Evolutionary conservation across 176 grass and related monocot genomes (phyloP), one percentile per base, ranked within the genome.

Genomic region (Luzula sylvatica): DNA sequence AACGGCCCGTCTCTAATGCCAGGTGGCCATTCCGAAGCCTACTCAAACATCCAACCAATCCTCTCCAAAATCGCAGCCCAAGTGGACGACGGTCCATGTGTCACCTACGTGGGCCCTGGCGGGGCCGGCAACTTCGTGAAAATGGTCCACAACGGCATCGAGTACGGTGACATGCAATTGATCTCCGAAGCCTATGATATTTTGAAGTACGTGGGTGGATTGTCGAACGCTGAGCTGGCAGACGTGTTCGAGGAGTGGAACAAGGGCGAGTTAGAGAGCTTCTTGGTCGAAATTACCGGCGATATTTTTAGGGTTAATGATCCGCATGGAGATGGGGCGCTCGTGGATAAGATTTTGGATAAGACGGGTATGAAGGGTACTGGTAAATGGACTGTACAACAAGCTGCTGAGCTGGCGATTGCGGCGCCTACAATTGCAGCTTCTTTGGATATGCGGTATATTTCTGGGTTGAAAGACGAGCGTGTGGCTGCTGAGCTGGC

Each of bases 321-420:
- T 30, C 73, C 71, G 3, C 53, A 75, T 9, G 69, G 62, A 7
- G 66, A 63, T 6, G 41, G 46, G 19, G 5, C 65, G 0, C 42
- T 96, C 61, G 85, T 96, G 7, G 78, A 96, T 56, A 82, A 74
- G 59, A 96, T 89, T 55, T 78, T 89, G 7, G 81, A 96, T 56
- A 98, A 90, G 77, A 96, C 81, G 5, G 85, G 84, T 25, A 96
- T 96, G 90, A 96, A 96, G 39, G 81, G 85, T 11, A 90, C 85
- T 4, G 85, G 85, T 23, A 98, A 98, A 46, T 98, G 85, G 92
- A 98, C 81, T 0, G 92, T 90, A 49, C 85, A 98, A 68, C 85
- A 98, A 26, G 85, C 85, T 0, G 85, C 78, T 1, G 85, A 98
- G 61, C 81, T 90, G 3, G 84, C 81, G 0, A 64, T 98, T 15